Conservation (phyloP, 225 moss, liverwort and hornwort species). For the Physcomitrellopsis africana region DNA sequence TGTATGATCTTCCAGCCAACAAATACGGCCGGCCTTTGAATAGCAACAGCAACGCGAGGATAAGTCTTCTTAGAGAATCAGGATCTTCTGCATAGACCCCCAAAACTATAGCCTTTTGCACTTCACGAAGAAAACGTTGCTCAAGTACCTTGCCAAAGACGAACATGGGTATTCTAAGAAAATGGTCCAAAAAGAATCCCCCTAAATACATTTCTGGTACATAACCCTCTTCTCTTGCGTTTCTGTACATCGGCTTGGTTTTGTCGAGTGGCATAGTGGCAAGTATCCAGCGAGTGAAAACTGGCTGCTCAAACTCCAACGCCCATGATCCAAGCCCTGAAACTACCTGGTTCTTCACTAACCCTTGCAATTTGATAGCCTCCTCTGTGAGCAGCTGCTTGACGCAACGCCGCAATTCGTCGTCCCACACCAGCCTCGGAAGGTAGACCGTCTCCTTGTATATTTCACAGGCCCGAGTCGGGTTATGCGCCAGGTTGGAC, state of each 20-base stretch:
- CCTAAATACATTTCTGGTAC: constrained; percentile 89
- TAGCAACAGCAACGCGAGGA: constrained; percentile 74
- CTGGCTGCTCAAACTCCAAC: constrained; percentile 61
- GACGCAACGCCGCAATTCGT: constrained; percentile 69
- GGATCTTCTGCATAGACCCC: constrained; percentile 69
- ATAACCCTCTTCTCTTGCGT: constrained; percentile 62
- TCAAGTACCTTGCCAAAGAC: constrained; percentile 80
- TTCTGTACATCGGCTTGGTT: constrained; percentile 59
- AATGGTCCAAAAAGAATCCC: constrained; percentile 94
- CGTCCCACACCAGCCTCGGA: constrained; percentile 94
- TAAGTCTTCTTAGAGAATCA: constrained; percentile 75
- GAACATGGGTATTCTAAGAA: constrained; percentile 73
- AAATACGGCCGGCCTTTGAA: constrained; percentile 86
- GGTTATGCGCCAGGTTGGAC: constrained; percentile 81
- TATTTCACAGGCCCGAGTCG: constrained; percentile 71
- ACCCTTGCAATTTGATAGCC: constrained; percentile 62
- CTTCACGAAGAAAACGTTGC: constrained; percentile 87
- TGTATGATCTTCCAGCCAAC: constrained; percentile 81
- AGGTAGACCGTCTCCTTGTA: constrained; percentile 72
- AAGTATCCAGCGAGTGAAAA: constrained; percentile 79
- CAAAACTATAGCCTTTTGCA: constrained; percentile 86
- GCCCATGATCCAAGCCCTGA: constrained; percentile 74
- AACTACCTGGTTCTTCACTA: constrained; percentile 52
- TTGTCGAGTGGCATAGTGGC: constrained; percentile 61
- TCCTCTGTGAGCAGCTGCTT: constrained; percentile 62